A percentile compares a stretch with the other conserved stretches of the same genome.
These are phyloP conservation scores for Alternaria ethzedia DNA, from an alignment of 2,329 filamentous ascomycete species.

Conservation along the genomic window DNA sequence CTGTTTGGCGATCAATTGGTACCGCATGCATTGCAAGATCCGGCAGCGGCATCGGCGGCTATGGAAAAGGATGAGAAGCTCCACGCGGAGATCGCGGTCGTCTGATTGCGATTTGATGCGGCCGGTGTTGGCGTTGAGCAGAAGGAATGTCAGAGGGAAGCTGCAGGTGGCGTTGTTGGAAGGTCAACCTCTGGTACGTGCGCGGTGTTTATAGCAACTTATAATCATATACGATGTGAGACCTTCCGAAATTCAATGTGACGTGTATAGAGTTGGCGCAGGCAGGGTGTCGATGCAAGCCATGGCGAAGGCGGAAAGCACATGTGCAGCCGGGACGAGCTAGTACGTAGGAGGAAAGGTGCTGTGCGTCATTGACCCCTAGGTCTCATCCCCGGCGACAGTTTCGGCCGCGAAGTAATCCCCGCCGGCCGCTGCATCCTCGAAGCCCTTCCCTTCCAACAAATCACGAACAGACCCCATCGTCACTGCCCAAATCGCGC, in stretches of 20 bases:
- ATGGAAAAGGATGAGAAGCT: slow-evolving; percentile 32
- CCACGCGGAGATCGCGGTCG: slow-evolving; percentile 1
- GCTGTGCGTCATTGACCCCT: not conserved
- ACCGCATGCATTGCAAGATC: slow-evolving; percentile 46
- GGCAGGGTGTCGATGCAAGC: too few relatives aligned
- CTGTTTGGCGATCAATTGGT: slow-evolving; percentile 45
- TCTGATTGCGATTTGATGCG: rapidly evolving
- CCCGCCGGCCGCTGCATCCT: too few relatives aligned
- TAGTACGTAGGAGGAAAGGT: too few relatives aligned
- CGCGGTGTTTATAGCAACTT: not conserved
- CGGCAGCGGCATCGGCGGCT: slow-evolving; percentile 35
- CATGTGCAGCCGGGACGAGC: too few relatives aligned
- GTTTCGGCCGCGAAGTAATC: too few relatives aligned
- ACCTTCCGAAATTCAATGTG: not conserved
- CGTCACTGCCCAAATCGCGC: too few relatives aligned
- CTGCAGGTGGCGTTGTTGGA: not conserved
- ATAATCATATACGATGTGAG: not conserved
- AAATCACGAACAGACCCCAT: too few relatives aligned
- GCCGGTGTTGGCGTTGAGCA: not conserved
- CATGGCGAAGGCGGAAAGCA: too few relatives aligned
- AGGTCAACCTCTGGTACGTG: not conserved
- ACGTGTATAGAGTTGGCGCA: too few relatives aligned
- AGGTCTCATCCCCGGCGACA: too few relatives aligned
- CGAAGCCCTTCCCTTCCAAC: too few relatives aligned
- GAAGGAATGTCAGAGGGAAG: not conserved